A percentile compares a stretch with the other conserved stretches of the same genome.
phyloP scores from a whole-genome alignment of 225 moss, liverwort and hornwort genomes.

The Antitrichia curtipendula region DNA sequence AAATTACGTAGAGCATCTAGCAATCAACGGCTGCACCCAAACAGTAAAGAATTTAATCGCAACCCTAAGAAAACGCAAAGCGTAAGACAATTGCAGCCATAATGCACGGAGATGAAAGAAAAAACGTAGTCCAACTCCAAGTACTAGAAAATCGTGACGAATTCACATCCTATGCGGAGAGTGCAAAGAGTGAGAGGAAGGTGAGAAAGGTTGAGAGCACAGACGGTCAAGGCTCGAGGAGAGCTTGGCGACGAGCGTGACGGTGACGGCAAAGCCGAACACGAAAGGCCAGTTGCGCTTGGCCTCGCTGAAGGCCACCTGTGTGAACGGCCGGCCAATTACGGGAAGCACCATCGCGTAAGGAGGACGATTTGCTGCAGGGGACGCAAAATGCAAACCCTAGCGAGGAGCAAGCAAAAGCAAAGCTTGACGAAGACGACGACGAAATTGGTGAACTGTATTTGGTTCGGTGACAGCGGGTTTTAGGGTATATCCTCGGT shows the following conservation, averaged over 20 bases:
- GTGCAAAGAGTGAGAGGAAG: not conserved
- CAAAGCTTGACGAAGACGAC: not conserved
- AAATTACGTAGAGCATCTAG: not conserved
- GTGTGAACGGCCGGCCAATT: conserved; percentile 37
- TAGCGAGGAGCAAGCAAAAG: not conserved
- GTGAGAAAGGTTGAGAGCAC: not conserved
- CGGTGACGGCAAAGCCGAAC: conserved; percentile 28
- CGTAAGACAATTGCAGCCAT: not conserved
- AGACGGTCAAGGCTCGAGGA: conserved; percentile 38
- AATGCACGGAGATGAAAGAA: not conserved
- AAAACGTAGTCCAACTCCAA: not conserved
- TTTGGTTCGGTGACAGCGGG: not conserved
- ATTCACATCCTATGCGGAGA: not conserved
- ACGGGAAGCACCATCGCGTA: conserved; percentile 17
- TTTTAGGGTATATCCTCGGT: not conserved
- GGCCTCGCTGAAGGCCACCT: conserved; percentile 39
- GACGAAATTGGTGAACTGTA: not conserved
- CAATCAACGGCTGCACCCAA: not conserved
- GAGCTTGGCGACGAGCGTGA: conserved; percentile 25
- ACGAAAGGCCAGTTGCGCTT: conserved; percentile 72
- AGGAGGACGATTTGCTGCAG: not conserved
- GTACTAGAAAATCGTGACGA: not conserved
- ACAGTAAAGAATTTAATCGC: not conserved
- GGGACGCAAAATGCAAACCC: not conserved
- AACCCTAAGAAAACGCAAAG: not conserved